Conservation (phyloP, 2,329 filamentous ascomycete species). For the Colletotrichum coccodes region DNA sequence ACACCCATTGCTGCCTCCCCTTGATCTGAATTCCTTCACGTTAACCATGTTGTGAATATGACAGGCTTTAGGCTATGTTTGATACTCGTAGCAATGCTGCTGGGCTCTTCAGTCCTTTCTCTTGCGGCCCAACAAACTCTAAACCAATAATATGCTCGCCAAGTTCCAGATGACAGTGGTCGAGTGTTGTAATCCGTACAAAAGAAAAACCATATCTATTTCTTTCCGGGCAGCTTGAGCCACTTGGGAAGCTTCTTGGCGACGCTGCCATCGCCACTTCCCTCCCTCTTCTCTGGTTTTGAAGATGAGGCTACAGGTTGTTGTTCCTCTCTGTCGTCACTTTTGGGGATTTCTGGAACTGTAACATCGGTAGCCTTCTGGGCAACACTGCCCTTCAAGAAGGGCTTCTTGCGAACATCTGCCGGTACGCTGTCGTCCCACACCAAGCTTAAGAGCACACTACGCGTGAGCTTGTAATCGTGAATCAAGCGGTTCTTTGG, state of each 20-base stretch:
- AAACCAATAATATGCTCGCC: neutral
- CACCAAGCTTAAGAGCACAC: constrained; percentile 79
- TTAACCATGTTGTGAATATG: neutral
- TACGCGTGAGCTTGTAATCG: constrained; percentile 75
- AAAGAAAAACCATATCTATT: constrained; percentile 56
- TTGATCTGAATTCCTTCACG: neutral
- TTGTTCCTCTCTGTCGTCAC: constrained; percentile 50
- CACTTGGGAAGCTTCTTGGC: constrained; percentile 72
- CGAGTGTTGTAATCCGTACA: constrained; percentile 25
- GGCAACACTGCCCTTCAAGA: constrained; percentile 68
- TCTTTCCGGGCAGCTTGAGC: constrained; percentile 78
- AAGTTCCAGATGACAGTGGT: neutral
- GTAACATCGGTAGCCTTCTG: constrained; percentile 74
- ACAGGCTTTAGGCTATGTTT: no score
- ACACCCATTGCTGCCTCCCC: constrained; percentile 11
- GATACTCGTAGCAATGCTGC: no score
- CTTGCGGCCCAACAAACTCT: neutral
- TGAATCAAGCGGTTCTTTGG: constrained; percentile 71
- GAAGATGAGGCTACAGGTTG: constrained; percentile 39
- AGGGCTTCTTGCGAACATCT: constrained; percentile 63
- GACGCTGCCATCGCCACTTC: constrained; percentile 45
- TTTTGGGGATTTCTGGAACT: constrained; percentile 65
- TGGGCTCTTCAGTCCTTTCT: neutral
- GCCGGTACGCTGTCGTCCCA: constrained; percentile 75
- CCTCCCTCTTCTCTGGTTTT: constrained; percentile 47